These are phyloP conservation scores for Penicillium hesseltinei DNA, from an alignment of 2,329 filamentous ascomycete species.

Conservation along the genomic window DNA sequence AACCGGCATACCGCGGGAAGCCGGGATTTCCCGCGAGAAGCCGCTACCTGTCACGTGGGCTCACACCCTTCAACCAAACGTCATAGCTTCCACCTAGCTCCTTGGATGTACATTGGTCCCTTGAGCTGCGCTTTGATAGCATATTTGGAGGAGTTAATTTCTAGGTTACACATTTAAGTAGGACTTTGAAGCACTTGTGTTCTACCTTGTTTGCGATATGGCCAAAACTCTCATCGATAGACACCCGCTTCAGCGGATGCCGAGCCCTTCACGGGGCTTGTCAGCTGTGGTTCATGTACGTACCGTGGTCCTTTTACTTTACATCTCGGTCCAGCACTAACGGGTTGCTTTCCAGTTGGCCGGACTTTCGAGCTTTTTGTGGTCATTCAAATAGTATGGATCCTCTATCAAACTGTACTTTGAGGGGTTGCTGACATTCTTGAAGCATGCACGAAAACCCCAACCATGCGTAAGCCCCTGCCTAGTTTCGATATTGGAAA, in stretches of 20 bases:
- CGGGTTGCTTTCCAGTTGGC: conserved; percentile 26
- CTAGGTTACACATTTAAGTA: background rate
- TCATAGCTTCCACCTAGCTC: conserved; percentile 9
- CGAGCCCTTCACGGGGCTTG: conserved; percentile 43
- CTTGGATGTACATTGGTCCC: background rate
- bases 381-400: conserved; percentile 47
- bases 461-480: conserved; percentile 36
- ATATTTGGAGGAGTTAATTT: background rate
- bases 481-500: background rate
- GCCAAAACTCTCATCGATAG: conserved; percentile 25
- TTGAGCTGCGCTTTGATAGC: conserved; percentile 1
- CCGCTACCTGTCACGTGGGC: conserved; percentile 14
- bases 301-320: background rate
- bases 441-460: conserved; percentile 44
- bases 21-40: conserved; percentile 4
- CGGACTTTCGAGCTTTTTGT: conserved; percentile 44
- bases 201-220: conserved; percentile 8
- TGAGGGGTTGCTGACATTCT: conserved; percentile 9
- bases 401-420: conserved; percentile 4
- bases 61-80: background rate
- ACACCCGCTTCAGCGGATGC: conserved; percentile 46
- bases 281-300: conserved; percentile 47
- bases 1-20: conserved; percentile 17
- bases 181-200: background rate
- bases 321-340: background rate